Base-by-base conservation (phyloP, 371 early-diverging fungal species). In the Syncephalastrum racemosum region DNA sequence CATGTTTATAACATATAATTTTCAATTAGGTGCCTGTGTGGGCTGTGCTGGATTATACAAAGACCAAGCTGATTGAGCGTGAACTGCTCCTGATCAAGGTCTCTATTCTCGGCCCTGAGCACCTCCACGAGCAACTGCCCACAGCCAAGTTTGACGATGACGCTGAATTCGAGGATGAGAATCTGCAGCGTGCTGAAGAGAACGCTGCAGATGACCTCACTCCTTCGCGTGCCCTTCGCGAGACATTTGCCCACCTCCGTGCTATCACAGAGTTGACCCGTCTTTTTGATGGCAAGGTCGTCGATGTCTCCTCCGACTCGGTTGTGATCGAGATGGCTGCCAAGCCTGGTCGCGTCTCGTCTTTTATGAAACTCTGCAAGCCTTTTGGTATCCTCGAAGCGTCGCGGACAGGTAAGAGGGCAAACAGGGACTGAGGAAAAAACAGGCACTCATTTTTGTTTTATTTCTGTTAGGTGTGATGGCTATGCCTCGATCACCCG, bases 31-130 rank as follows among this genome's bases (percentile, higher is more conserved):
- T 96, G 20, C 97, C 97, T 44, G 93, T 97, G n/a, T 98, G 96
- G 96, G 98, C 96, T 27, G 98, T 96, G 18, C 75, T 98, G 62
- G 96, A 96, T 71, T 96, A 95, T 81, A 92, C 94, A 42, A 82
- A 84, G 52, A 85, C 86, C 43, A 85, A 81, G 52, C 77, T 93
- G 50, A 86, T 98, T 42, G 92, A 95, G 72, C 85, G 98, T 51
- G 98, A 98, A 73, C 68, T 96, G 66, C 78, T 94, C 51, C 70
- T 98, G 64, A 87, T 92, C 71, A 97, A 96, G 80, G 90, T 96
- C n/a, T 93, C 92, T 46, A 89, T 95, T 23, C 71, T 93, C 16
- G 92, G 93, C 31, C 87, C 88, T 24, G 86, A 86, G 53, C 81
- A 85, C 64, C 70, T 86, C 22, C 83, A 83, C 41, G 82, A 79